Base-by-base conservation (phyloP, 208 protist genomes). In the Leptomonas pyrrhocoris region DNA sequence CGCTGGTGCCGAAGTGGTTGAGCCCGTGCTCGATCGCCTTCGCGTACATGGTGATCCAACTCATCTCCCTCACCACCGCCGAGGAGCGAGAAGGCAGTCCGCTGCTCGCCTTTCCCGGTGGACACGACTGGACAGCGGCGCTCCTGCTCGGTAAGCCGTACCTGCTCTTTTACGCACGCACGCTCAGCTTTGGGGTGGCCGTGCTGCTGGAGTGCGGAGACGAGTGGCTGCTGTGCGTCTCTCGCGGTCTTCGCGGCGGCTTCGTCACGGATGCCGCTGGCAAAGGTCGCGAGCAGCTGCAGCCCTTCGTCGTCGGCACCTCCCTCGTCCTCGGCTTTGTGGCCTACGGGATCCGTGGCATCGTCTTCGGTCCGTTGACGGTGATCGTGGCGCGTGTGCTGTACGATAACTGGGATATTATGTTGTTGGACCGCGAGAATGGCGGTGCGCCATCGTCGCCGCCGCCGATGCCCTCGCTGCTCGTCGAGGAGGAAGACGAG, bases 351-450 rank as follows among this genome's bases (percentile, higher is more conserved):
- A 56, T 78, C n/a, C 27, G 73, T 30, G 89, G 89, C 1, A 87
- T 94, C 49, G 61, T 92, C 15, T 56, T 92, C 16, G 89, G 89
- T 0, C 89, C 89, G 1, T 68, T 94, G 61, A 94, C 79, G 15
- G 69, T 88, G 28, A 89, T 94, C 61, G 62, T 90, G 6, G 89
- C 89, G 31, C 86, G 83, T 55, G 85, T 89, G 21, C 45, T 94
- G 34, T 90, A 83, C 65, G 88, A 94, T 46, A 91, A 90, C 69
- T 91, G 88, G 85, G 83, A 91, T 38, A 67, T 81, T 11, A 69
- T 86, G n/a, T 27, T 83, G 42, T 2, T 50, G 23, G 67, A 27
- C 38, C 40, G 31, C 43, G 69, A 61, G 12, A 19, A 31, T 28
- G 2, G 31, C 16, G 12, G 27, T 12, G 23, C 13, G 11, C 31